phyloP scores from a whole-genome alignment of 2,329 filamentous ascomycete genomes.

The Alternaria arbusti region DNA sequence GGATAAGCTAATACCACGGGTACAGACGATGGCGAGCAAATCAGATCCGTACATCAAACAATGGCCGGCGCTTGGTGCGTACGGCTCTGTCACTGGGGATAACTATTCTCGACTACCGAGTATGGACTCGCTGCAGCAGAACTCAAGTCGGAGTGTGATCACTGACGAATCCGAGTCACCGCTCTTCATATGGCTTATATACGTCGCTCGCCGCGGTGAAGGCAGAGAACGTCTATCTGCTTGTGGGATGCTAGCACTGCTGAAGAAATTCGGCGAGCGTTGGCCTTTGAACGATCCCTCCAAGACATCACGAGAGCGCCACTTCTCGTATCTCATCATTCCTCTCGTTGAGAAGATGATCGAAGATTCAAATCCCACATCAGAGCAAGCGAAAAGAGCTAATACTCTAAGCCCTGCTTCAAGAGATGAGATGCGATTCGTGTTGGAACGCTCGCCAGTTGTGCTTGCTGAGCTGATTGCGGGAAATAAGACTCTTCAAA shows the following conservation, averaged over 20 bases:
- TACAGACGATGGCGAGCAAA: constrained; percentile 49
- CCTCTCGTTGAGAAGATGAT: constrained; percentile 58
- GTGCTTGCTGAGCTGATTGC: constrained; percentile 80
- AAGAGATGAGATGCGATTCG: constrained; percentile 35
- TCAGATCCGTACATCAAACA: constrained; percentile 49
- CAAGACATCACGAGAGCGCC: constrained; percentile 48
- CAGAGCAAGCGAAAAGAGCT: constrained; percentile 32
- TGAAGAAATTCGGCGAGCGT: constrained; percentile 46
- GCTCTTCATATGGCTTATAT: constrained; percentile 56
- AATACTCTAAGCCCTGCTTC: constrained; percentile 55
- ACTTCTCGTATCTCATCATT: constrained; percentile 54
- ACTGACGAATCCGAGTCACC: constrained; percentile 55
- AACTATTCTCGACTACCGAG: constrained; percentile 40
- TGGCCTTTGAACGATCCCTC: constrained; percentile 47
- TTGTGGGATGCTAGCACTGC: constrained; percentile 47
- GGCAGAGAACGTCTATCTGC: constrained; percentile 51
- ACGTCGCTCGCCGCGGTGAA: constrained; percentile 51
- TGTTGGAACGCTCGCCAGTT: constrained; percentile 66
- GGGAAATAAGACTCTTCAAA: constrained; percentile 80
- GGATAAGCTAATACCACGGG: constrained; percentile 47
- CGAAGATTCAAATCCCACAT: constrained; percentile 42
- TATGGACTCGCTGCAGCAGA: constrained; percentile 39
- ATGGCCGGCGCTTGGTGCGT: constrained; percentile 52
- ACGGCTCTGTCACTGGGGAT: constrained; percentile 34
- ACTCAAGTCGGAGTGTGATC: constrained; percentile 37